These are phyloP conservation scores for Melanogaster broomeanus DNA, from an alignment of 768 basidiomycete genomes.

Conservation along the genomic window DNA sequence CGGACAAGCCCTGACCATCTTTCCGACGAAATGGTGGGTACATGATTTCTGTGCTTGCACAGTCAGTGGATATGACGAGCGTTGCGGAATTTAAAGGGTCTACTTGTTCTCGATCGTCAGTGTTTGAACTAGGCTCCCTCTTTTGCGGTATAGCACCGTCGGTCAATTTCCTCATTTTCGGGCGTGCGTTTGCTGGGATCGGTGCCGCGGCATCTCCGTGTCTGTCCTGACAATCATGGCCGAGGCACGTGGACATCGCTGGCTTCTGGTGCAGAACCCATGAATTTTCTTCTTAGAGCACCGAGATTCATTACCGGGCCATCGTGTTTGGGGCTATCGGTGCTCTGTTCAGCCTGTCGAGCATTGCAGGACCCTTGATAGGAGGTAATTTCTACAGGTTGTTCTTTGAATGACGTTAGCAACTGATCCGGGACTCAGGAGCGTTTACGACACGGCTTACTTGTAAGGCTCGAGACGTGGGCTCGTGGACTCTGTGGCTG, in stretches of 20 bases:
- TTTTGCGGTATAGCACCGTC: constrained; percentile 60
- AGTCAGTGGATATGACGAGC: constrained; percentile 53
- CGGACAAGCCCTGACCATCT: constrained; percentile 6
- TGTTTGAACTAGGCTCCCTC: constrained; percentile 50
- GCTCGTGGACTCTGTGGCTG: background rate
- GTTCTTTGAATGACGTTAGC: background rate
- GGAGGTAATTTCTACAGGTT: constrained; percentile 1
- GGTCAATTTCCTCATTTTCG: constrained; percentile 64
- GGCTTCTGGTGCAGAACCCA: background rate
- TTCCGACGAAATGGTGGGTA: constrained; percentile 23
- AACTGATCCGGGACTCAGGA: constrained; percentile 8
- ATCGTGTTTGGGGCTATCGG: constrained; percentile 14
- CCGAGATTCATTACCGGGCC: constrained; percentile 7
- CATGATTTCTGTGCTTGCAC: constrained; percentile 56
- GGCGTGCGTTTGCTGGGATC: constrained; percentile 64
- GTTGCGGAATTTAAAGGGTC: constrained; percentile 45
- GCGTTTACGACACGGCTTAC: constrained; percentile 11
- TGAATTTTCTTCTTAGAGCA: background rate
- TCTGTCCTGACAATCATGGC: constrained; percentile 15
- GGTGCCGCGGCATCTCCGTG: constrained; percentile 59
- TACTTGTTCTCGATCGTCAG: constrained; percentile 6
- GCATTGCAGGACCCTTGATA: constrained; percentile 10
- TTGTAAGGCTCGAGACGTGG: constrained; percentile 2
- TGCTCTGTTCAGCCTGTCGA: constrained; percentile 6
- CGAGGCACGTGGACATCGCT: constrained; percentile 2